Evolutionary conservation across 495 filamentous ascomycete genomes (phyloP), one percentile per base, ranked within the genome.

Genomic region (Apodospora peruviana): DNA sequence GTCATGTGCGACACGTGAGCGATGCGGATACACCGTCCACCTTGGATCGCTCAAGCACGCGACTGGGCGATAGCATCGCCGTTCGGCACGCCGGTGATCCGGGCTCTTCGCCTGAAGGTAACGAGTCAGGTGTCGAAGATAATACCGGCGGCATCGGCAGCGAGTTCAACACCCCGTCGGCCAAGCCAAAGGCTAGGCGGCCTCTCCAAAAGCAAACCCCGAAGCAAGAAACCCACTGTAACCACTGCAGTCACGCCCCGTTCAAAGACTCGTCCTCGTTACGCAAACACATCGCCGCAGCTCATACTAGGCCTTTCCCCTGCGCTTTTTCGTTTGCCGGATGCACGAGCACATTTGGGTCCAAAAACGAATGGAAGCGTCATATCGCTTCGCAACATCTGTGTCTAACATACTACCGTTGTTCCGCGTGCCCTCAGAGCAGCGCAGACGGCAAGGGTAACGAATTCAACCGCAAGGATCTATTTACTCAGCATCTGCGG

Each of bases 301-400:
- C 79, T 22, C 74, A 83, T 45, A 80, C 77, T 1, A 79, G 88
- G 7, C 82, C 85, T 0, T 98, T 96, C 60, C 77, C 82, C 9
- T 98, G 93, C 64, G 86, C 85, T 34, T 93, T 96, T 63, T 76
- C 80, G 11, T 82, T 80, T 45, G 94, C 91, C 50, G 87, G 84
- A n/a, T 98, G 93, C 62, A 63, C 63, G 5, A 89, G 86, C 55
- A 90, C 82, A 0, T 96, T 98, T 59, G 83, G 82, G 9, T 90
- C 87, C 29, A 97, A 97, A 62, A 97, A 96, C 58, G 93, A 98
- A 62, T 98, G 67, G 67, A 94, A 96, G 64, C 83, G 93, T 0
- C 93, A 98, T 65, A 85, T 96, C 51, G 77, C 79, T 22, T 91
- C 88, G 2, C 87, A 96, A 57, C 93, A 98, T 62, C 72, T 98